Evolutionary conservation across 129 eudicot genomes (phyloP).

Genomic region (Pseudognaphalium luteoalbum): DNA sequence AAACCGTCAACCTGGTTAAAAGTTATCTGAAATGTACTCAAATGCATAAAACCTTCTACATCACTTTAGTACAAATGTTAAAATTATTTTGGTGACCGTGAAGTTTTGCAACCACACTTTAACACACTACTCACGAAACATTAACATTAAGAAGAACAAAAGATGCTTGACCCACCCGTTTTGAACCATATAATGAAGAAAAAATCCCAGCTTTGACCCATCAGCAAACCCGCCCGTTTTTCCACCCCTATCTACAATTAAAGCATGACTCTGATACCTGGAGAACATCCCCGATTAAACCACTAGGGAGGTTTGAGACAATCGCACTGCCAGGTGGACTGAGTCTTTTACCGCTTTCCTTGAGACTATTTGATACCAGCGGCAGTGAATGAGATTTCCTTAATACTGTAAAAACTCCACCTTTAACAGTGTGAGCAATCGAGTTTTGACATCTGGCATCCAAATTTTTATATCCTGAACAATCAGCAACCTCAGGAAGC

Average conservation of each 20-base stretch:
- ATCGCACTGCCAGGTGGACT: slow-evolving; percentile 64
- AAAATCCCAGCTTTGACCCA: not conserved
- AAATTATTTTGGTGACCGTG: not conserved
- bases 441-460: slow-evolving; percentile 43
- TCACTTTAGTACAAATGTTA: not conserved
- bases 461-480: slow-evolving; percentile 55
- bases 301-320: slow-evolving; percentile 57
- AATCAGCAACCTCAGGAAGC: slow-evolving; percentile 55
- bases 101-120: not conserved
- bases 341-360: slow-evolving; percentile 32
- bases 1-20: not conserved
- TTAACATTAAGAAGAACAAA: not conserved
- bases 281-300: slow-evolving; percentile 71
- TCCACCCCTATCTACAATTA: not conserved
- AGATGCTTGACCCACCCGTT: not conserved
- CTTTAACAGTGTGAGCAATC: slow-evolving; percentile 51
- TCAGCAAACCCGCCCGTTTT: not conserved
- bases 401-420: slow-evolving; percentile 60
- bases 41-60: not conserved
- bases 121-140: not conserved
- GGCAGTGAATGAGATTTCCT: slow-evolving; percentile 36
- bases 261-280: slow-evolving; percentile 54
- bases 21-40: not conserved
- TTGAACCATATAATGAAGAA: not conserved
- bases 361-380: slow-evolving; percentile 32